Evolutionary conservation across 805 yeast genomes (phyloP).

Genomic region (Metschnikowia continentalis): DNA sequence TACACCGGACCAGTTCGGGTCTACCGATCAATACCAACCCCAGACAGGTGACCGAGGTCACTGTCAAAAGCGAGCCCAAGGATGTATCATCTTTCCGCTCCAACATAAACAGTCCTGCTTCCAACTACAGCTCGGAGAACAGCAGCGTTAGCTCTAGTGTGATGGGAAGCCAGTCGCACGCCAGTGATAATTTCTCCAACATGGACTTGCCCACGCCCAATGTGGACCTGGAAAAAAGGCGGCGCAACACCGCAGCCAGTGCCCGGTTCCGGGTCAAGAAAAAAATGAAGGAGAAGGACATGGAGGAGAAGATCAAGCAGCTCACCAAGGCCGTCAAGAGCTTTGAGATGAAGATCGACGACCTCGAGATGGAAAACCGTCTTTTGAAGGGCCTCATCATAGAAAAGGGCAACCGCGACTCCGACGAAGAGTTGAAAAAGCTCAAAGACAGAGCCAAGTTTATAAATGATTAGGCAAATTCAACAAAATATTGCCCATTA

Average conservation of each 20-base stretch:
- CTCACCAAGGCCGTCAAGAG: conserved; percentile 43
- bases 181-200: not conserved
- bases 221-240: conserved; percentile 44
- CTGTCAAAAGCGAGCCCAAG: not conserved
- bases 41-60: not conserved
- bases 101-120: conserved; percentile 12
- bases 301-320: conserved; percentile 45
- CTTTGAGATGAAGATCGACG: conserved; percentile 46
- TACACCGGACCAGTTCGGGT: no score
- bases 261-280: conserved; percentile 63
- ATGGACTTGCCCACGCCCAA: conserved; percentile 5
- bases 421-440: conserved; percentile 34
- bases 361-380: conserved; percentile 59
- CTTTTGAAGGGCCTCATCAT: conserved; percentile 51
- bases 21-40: not conserved
- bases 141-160: conserved; percentile 13
- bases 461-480: not conserved
- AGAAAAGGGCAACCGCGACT: conserved; percentile 48
- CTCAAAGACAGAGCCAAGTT: conserved; percentile 24
- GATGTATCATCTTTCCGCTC: not conserved
- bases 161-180: not conserved
- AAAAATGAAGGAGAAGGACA: conserved; percentile 54
- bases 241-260: conserved; percentile 61
- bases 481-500: no score
- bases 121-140: conserved; percentile 13